Evolutionary conservation across 1,284 basidiomycete genomes (phyloP).

Genomic region (Cryptococcus floricola): DNA sequence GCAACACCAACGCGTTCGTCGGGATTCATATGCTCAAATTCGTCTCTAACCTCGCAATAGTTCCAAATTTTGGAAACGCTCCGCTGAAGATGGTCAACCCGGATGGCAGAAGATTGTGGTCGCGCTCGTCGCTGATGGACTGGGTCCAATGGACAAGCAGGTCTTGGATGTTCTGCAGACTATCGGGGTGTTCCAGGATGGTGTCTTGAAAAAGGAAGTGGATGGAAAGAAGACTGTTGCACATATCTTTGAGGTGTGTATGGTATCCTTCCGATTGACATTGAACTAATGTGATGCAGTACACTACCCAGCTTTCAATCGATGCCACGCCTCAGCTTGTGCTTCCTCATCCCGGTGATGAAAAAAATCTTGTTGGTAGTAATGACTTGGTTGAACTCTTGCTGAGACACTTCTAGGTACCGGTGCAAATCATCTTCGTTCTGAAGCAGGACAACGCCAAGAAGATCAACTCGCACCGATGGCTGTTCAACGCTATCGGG

Average conservation of each 20-base stretch:
- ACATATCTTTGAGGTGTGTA: conserved; percentile 77
- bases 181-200: conserved; percentile 86
- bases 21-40: background rate
- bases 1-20: conserved; percentile 72
- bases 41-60: conserved; percentile 7
- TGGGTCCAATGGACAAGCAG: conserved; percentile 93
- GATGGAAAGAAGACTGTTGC: conserved; percentile 90
- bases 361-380: conserved; percentile 67
- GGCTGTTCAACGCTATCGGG: conserved; percentile 97
- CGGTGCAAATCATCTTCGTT: conserved; percentile 92
- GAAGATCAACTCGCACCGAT: conserved; percentile 88
- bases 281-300: conserved; percentile 53
- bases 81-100: conserved; percentile 78
- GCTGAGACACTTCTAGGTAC: conserved; percentile 51
- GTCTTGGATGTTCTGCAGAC: conserved; percentile 84
- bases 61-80: conserved; percentile 85
- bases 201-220: conserved; percentile 86
- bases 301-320: conserved; percentile 86
- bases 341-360: conserved; percentile 79
- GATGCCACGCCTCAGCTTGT: conserved; percentile 84
- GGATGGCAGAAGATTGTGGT: conserved; percentile 93
- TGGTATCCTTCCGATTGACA: background rate
- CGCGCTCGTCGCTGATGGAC: conserved; percentile 84
- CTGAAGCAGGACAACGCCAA: conserved; percentile 96
- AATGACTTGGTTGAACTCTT: background rate